A percentile compares a stretch with the other conserved stretches of the same genome.
phyloP scores from a whole-genome alignment of 1,284 basidiomycete species.

The Cutaneotrichosporon dermatis region DNA sequence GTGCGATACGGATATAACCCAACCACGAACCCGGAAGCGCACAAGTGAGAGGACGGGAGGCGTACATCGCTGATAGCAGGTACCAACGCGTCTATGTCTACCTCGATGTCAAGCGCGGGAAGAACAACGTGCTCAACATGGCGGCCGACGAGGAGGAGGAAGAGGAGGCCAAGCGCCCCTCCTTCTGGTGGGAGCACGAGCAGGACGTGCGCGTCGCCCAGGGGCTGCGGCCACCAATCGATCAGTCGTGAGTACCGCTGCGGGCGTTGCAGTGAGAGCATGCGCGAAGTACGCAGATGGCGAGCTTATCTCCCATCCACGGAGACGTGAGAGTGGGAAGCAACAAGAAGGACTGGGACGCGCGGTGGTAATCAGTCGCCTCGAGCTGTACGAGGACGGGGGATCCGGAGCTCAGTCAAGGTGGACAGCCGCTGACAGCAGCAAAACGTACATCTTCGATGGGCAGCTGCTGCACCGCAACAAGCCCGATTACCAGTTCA shows the following conservation, averaged over 20 bases:
- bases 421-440: not conserved
- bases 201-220: conserved; percentile 28
- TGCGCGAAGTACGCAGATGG: too few species aligned
- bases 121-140: conserved; percentile 26
- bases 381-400: too few species aligned
- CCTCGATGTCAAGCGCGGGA: conserved; percentile 22
- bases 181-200: conserved; percentile 36
- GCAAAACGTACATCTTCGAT: conserved; percentile 76
- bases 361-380: too few species aligned
- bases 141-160: conserved; percentile 26
- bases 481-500: conserved; percentile 85
- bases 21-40: conserved; percentile 61
- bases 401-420: too few species aligned
- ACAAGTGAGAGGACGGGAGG: conserved; percentile 57
- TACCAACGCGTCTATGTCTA: conserved; percentile 76
- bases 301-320: too few species aligned
- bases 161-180: conserved; percentile 23
- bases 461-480: conserved; percentile 71
- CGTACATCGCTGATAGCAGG: conserved; percentile 46
- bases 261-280: too few species aligned
- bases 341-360: too few species aligned
- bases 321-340: too few species aligned
- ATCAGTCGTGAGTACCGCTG: conserved; percentile 26
- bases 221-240: conserved; percentile 33
- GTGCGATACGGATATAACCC: conserved; percentile 88